Evolutionary conservation across 2,329 filamentous ascomycete genomes (phyloP).

Genomic region (Xylariaceae sp.): DNA sequence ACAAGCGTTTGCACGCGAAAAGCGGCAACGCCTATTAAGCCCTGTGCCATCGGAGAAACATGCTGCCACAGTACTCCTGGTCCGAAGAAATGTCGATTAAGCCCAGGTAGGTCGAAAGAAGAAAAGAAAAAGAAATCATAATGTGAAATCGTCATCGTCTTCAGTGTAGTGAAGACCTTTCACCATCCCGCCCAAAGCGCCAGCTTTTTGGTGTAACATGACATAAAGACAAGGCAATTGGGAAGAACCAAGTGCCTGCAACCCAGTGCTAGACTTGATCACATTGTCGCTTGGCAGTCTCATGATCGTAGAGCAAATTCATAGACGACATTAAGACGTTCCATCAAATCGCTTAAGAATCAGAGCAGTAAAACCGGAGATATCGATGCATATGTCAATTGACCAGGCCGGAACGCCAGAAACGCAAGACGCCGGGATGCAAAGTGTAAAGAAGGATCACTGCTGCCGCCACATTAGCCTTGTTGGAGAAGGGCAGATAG

Average conservation of each 20-base stretch:
- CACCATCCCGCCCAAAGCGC: conserved; percentile 31
- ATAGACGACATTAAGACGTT: conserved; percentile 31
- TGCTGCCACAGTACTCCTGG: conserved; percentile 29
- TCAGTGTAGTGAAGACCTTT: conserved; percentile 32
- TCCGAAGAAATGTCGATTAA: conserved; percentile 28
- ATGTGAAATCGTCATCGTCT: conserved; percentile 34
- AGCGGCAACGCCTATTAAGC: conserved; percentile 18
- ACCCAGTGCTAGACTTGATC: conserved; percentile 16
- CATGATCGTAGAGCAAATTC: conserved; percentile 29
- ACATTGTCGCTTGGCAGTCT: conserved; percentile 18
- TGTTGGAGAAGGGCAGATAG: neutral
- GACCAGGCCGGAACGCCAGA: conserved; percentile 42
- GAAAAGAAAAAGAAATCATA: conserved; percentile 32
- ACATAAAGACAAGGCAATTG: conserved; percentile 34
- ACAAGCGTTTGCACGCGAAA: conserved; percentile 8
- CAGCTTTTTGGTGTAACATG: conserved; percentile 35
- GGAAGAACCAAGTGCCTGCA: conserved; percentile 27
- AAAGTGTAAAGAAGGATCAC: conserved; percentile 31
- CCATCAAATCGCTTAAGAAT: conserved; percentile 32
- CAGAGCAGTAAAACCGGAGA: conserved; percentile 39
- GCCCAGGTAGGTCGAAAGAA: conserved; percentile 25
- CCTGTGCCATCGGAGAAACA: conserved; percentile 30
- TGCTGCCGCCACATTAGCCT: conserved; percentile 25
- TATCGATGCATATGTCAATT: conserved; percentile 37
- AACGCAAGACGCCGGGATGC: conserved; percentile 45